These are phyloP conservation scores for Fistulifera pelliculosa DNA, from an alignment of 108 stramenopile genomes.

Conservation along the genomic window DNA sequence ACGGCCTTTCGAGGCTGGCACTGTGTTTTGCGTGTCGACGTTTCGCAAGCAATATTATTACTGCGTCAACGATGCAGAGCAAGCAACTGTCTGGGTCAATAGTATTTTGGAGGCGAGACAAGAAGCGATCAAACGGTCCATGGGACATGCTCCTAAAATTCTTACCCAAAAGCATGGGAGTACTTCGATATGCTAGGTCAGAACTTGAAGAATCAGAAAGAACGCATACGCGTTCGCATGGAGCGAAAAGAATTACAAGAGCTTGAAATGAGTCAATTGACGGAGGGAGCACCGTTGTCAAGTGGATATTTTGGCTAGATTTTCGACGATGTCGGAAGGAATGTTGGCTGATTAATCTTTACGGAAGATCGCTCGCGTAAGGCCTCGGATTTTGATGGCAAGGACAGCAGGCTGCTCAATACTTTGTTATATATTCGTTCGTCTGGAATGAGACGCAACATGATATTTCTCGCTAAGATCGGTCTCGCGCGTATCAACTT, in stretches of 20 bases:
- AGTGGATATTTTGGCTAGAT: constrained; percentile 41
- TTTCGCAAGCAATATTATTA: constrained; percentile 56
- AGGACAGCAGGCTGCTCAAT: too few relatives aligned
- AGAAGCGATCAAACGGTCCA: constrained; percentile 48
- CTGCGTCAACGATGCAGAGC: constrained; percentile 48
- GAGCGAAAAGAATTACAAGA: constrained; percentile 32
- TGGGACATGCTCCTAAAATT: constrained; percentile 58
- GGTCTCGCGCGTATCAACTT: too few relatives aligned
- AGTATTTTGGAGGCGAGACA: constrained; percentile 46
- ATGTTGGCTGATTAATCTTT: too few relatives aligned
- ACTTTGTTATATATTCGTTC: too few relatives aligned
- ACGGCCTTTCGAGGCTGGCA: constrained; percentile 32
- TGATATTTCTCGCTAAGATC: too few relatives aligned
- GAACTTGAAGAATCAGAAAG: constrained; percentile 3
- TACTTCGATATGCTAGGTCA: background rate
- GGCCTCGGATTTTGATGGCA: too few relatives aligned
- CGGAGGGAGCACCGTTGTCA: constrained; percentile 26
- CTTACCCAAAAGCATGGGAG: background rate
- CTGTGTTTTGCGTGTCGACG: constrained; percentile 45
- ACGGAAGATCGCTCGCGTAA: too few relatives aligned
- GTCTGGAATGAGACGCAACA: too few relatives aligned
- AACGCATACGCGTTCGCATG: constrained; percentile 13
- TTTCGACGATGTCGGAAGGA: background rate
- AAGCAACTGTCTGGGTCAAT: constrained; percentile 57
- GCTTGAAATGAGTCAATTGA: constrained; percentile 52